These are phyloP conservation scores for Metschnikowia peoriensis DNA, from an alignment of 805 yeast species.

Conservation along the genomic window DNA sequence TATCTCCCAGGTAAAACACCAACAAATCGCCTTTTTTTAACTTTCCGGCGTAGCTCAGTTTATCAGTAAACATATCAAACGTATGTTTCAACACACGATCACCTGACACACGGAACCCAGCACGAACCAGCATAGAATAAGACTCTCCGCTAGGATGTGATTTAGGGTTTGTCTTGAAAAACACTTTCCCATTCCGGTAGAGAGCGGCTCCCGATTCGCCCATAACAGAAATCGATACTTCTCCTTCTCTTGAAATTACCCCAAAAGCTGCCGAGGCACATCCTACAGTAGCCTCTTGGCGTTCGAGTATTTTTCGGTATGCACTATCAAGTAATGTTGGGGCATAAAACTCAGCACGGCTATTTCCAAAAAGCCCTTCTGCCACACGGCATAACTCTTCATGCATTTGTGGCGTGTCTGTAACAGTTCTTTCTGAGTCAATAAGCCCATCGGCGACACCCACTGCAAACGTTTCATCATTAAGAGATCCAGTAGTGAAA, in stretches of 20 bases:
- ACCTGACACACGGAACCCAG: neutral
- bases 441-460: neutral
- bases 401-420: neutral
- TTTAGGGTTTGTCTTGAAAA: neutral
- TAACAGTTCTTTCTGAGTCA: neutral
- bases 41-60: neutral
- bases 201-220: neutral
- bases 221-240: neutral
- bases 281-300: neutral
- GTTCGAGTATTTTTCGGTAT: neutral
- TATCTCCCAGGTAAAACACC: conserved; percentile 3
- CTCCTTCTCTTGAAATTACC: neutral
- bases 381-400: neutral
- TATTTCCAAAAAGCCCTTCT: neutral
- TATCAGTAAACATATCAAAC: neutral
- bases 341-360: neutral
- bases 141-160: neutral
- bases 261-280: neutral
- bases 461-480: neutral
- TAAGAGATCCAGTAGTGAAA: neutral
- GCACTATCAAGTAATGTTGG: neutral
- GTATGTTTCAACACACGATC: neutral
- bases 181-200: neutral
- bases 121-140: neutral
- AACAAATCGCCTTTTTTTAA: neutral